phyloP scores from a whole-genome alignment of 306 rosid species.

The Cicer yamashitae region DNA sequence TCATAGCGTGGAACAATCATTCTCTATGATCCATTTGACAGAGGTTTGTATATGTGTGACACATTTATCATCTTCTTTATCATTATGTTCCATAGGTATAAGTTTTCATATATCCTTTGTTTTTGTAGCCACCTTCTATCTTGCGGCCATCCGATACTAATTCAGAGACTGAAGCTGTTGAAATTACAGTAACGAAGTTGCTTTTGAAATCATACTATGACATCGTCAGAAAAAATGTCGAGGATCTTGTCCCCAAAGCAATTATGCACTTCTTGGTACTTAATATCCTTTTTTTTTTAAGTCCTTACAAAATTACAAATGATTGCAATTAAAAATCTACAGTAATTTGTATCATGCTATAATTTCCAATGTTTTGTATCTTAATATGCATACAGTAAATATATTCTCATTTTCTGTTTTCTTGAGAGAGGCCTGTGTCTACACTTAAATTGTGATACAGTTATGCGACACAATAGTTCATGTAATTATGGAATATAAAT shows the following conservation, averaged over 20 bases:
- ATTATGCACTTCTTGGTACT: conserved; percentile 99
- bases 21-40: conserved; percentile 82
- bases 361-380: not conserved
- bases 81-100: conserved; percentile 36
- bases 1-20: conserved; percentile 66
- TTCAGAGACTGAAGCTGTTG: conserved; percentile 83
- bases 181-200: conserved; percentile 80
- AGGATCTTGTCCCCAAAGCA: conserved; percentile 89
- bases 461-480: not conserved
- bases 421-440: conserved; percentile 7
- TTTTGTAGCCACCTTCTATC: conserved; percentile 82
- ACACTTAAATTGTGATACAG: not conserved
- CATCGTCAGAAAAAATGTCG: conserved; percentile 89
- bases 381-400: conserved; percentile 3
- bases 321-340: conserved; percentile 23
- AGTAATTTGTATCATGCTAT: conserved; percentile 22
- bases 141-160: conserved; percentile 86
- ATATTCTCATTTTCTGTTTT: not conserved
- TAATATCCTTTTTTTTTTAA: conserved; percentile 35
- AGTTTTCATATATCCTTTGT: conserved; percentile 33
- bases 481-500: not conserved
- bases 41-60: conserved; percentile 61
- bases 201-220: conserved; percentile 90
- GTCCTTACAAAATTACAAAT: conserved; percentile 21
- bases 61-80: conserved; percentile 27